phyloP scores from a whole-genome alignment of 2,329 filamentous ascomycete species.

The Sclerotinia glacialis region DNA sequence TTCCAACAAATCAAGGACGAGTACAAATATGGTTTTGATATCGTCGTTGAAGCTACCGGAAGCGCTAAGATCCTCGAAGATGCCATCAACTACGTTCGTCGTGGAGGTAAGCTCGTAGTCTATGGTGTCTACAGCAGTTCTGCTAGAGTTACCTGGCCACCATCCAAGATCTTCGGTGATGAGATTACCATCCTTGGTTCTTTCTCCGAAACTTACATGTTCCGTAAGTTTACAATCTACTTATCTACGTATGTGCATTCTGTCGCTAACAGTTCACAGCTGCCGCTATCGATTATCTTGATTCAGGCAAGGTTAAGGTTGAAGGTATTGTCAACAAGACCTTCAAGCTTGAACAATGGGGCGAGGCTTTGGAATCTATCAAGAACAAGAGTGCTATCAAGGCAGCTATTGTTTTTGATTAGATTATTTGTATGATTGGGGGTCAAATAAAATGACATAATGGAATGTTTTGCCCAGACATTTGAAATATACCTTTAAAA shows the following conservation, averaged over 20 bases:
- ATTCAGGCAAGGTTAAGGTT: conserved; percentile 60
- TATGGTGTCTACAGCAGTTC: conserved; percentile 65
- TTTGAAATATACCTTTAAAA: conserved; percentile 7
- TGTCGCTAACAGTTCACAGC: conserved; percentile 44
- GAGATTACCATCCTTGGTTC: conserved; percentile 72
- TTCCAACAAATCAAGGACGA: conserved; percentile 60
- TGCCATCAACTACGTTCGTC: conserved; percentile 67
- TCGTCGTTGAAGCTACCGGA: conserved; percentile 45
- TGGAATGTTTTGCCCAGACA: conserved; percentile 2
- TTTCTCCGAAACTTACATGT: conserved; percentile 73
- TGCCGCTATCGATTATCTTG: conserved; percentile 54
- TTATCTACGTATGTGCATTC: background rate
- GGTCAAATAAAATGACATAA: conserved; percentile 2
- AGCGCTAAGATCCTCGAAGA: conserved; percentile 67
- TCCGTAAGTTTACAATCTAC: conserved; percentile 47
- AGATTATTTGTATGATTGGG: background rate
- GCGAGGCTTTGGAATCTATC: conserved; percentile 66
- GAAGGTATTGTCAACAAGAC: conserved; percentile 70
- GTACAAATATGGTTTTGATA: conserved; percentile 70
- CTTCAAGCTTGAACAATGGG: conserved; percentile 71
- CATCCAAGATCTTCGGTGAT: conserved; percentile 65
- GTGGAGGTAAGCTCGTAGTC: conserved; percentile 63
- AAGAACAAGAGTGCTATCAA: conserved; percentile 72
- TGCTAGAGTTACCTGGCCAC: conserved; percentile 64
- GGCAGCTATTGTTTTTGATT: conserved; percentile 69